These are phyloP conservation scores for Biscogniauxia mediterranea DNA, from an alignment of 2,329 filamentous ascomycete genomes.

Conservation along the genomic window DNA sequence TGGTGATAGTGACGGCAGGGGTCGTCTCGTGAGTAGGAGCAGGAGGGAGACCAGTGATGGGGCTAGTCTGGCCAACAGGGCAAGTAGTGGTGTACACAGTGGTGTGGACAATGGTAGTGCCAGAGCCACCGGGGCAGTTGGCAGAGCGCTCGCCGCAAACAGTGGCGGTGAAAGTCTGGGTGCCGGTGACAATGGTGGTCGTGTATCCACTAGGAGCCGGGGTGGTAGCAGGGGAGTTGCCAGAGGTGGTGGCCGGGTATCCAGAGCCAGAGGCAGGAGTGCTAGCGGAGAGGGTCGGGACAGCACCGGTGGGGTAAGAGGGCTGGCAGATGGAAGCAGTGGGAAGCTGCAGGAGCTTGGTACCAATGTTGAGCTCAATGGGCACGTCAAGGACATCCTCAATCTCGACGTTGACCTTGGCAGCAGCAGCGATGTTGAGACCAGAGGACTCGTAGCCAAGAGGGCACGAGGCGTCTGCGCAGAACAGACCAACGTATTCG, in stretches of 20 bases:
- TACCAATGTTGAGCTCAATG: slow-evolving; percentile 41
- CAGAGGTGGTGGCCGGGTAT: slow-evolving; percentile 1
- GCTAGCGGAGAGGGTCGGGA: slow-evolving; percentile 13
- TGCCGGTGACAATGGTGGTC: slow-evolving; percentile 25
- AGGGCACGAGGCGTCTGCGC: slow-evolving; percentile 36
- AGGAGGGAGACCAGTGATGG: slow-evolving; percentile 22
- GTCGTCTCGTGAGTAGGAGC: slow-evolving; percentile 15
- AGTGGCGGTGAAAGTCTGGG: slow-evolving; percentile 33
- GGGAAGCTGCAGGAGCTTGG: slow-evolving; percentile 38
- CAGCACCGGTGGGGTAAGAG: slow-evolving; percentile 10
- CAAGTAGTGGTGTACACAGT: slow-evolving; percentile 33
- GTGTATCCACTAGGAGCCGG: slow-evolving; percentile 9
- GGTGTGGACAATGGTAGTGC: slow-evolving; percentile 33
- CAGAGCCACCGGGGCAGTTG: slow-evolving; percentile 40
- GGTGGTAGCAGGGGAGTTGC: slow-evolving; percentile 5
- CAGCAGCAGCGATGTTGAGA: slow-evolving; percentile 39
- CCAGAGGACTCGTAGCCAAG: slow-evolving; percentile 39
- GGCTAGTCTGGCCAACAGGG: slow-evolving; percentile 24
- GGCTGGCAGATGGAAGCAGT: slow-evolving; percentile 37
- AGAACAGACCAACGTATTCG: slow-evolving; percentile 48
- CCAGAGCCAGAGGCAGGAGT: slow-evolving; percentile 1
- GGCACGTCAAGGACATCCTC: slow-evolving; percentile 38
- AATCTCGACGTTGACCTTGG: slow-evolving; percentile 33
- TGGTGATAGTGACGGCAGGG: slow-evolving; percentile 19
- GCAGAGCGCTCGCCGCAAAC: slow-evolving; percentile 36